These are phyloP conservation scores for Yamadazyma triangularis DNA, from an alignment of 1,139 yeast species.

Conservation along the genomic window DNA sequence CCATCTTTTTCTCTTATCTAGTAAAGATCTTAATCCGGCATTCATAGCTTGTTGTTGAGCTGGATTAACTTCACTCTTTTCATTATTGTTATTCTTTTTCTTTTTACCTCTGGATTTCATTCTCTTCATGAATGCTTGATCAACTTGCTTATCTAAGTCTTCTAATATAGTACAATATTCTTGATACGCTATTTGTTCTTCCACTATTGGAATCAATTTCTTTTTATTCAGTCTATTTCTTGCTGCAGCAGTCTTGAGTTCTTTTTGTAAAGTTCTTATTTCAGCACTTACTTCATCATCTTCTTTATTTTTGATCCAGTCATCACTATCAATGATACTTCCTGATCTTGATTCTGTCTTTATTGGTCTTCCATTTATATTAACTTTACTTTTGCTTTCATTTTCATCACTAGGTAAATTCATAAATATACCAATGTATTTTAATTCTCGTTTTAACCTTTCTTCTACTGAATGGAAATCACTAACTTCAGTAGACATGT, in stretches of 20 bases:
- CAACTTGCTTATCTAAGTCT: conserved; percentile 93
- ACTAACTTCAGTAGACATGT: conserved; percentile 27
- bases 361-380: conserved; percentile 18
- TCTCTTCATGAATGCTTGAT: conserved; percentile 85
- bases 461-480: conserved; percentile 86
- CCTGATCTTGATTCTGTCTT: conserved; percentile 16
- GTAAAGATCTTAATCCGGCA: conserved; percentile 69
- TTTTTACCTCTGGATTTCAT: conserved; percentile 76
- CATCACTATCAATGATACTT: conserved; percentile 55
- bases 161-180: conserved; percentile 87
- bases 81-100: conserved; percentile 51
- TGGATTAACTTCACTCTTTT: conserved; percentile 31
- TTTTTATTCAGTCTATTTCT: conserved; percentile 68
- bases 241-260: conserved; percentile 56
- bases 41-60: conserved; percentile 57
- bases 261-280: conserved; percentile 65
- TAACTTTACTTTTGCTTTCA: conserved; percentile 18
- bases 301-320: conserved; percentile 77
- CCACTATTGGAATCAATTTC: conserved; percentile 66
- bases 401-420: conserved; percentile 40
- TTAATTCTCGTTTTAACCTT: conserved; percentile 77
- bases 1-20: conserved; percentile 90
- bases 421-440: conserved; percentile 87
- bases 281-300: conserved; percentile 95
- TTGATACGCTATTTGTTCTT: conserved; percentile 92